Evolutionary conservation across 768 basidiomycete genomes (phyloP).

Genomic region (Lyophyllum atratum): DNA sequence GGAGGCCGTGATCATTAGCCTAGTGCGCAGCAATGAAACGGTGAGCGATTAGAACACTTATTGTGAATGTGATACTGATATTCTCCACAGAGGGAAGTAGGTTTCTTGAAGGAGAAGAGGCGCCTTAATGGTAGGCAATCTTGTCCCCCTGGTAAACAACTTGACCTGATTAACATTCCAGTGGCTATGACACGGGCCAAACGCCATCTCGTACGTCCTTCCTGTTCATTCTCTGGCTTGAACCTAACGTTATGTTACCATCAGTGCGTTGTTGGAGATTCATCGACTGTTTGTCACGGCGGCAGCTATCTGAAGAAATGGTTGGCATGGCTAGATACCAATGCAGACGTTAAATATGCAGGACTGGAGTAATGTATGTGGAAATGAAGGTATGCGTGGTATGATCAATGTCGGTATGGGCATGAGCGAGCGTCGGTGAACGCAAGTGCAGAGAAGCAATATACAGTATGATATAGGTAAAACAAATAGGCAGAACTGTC

Average conservation of each 20-base stretch:
- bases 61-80: slow-evolving; percentile 2
- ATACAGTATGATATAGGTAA: not conserved
- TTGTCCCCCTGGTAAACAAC: not conserved
- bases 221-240: not conserved
- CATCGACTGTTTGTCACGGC: slow-evolving; percentile 86
- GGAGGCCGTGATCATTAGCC: slow-evolving; percentile 88
- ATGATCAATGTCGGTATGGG: not conserved
- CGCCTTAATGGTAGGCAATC: slow-evolving; percentile 74
- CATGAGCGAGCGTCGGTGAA: not conserved
- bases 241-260: not conserved
- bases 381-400: not conserved
- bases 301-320: slow-evolving; percentile 84
- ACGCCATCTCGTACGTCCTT: slow-evolving; percentile 72
- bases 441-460: not conserved
- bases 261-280: slow-evolving; percentile 93
- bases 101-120: slow-evolving; percentile 91
- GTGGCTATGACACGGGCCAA: slow-evolving; percentile 93
- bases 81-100: slow-evolving; percentile 72
- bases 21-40: slow-evolving; percentile 90
- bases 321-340: slow-evolving; percentile 86
- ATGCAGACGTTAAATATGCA: slow-evolving; percentile 90
- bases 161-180: slow-evolving; percentile 25
- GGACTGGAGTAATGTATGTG: slow-evolving; percentile 50
- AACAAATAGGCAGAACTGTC: not conserved
- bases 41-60: slow-evolving; percentile 35